Evolutionary conservation across 805 yeast genomes (phyloP).

Genomic region (Gaillardinia entomophila): DNA sequence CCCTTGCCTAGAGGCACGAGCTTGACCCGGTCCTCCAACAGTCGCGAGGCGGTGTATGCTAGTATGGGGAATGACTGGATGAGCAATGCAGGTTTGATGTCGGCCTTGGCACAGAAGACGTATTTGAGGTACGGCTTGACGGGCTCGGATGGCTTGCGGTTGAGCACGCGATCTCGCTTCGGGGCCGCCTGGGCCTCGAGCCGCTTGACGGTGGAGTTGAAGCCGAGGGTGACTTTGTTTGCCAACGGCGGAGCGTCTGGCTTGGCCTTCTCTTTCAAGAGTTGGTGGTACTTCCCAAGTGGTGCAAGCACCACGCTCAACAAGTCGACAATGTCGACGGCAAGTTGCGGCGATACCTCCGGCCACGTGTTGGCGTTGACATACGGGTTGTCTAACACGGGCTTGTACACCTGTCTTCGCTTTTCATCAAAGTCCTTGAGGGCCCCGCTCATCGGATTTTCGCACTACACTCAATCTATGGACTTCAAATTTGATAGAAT

Average conservation of each 20-base stretch:
- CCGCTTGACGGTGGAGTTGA: constrained; percentile 47
- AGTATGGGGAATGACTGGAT: constrained; percentile 56
- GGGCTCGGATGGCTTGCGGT: constrained; percentile 3
- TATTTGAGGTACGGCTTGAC: constrained; percentile 19
- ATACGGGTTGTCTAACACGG: constrained; percentile 60
- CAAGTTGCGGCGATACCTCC: constrained; percentile 32
- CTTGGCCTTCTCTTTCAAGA: constrained; percentile 1
- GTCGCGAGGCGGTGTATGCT: constrained; percentile 38
- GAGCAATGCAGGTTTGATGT: constrained; percentile 44
- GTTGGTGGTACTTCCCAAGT: constrained; percentile 19
- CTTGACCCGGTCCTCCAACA: constrained; percentile 34
- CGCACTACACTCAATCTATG: background rate
- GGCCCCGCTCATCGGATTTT: constrained; percentile 18
- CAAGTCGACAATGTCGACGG: constrained; percentile 32
- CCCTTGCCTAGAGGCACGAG: constrained; percentile 57
- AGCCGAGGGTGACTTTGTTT: constrained; percentile 37
- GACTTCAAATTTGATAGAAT: background rate
- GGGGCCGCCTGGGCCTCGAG: constrained; percentile 40
- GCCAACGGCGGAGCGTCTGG: constrained; percentile 19
- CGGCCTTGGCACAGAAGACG: constrained; percentile 59
- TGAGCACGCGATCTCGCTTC: constrained; percentile 9
- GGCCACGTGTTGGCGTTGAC: constrained; percentile 44
- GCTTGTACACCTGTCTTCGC: constrained; percentile 55
- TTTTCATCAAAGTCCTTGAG: constrained; percentile 45
- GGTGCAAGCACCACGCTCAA: constrained; percentile 27